A percentile compares a stretch with the other conserved stretches of the same genome.
Evolutionary conservation across 1,284 basidiomycete species (phyloP).

Genomic region (Austroboletus olivaceoglutinosus): DNA sequence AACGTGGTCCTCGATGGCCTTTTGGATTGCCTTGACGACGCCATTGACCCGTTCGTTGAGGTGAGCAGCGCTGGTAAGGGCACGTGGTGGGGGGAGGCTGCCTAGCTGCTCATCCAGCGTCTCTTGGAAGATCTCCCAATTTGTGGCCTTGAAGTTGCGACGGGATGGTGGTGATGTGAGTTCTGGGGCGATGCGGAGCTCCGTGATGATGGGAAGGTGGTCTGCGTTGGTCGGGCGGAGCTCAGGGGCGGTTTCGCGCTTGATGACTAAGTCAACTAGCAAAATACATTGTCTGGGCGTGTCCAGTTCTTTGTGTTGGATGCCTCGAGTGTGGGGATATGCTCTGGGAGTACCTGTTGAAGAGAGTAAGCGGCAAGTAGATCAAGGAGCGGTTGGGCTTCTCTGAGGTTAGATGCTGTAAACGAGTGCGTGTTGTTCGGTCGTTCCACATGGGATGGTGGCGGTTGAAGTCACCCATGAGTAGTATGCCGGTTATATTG

Average conservation of each 20-base stretch:
- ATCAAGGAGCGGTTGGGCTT: not conserved
- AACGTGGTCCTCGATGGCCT: slow-evolving; percentile 5
- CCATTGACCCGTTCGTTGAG: not conserved
- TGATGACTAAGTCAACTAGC: too few relatives aligned
- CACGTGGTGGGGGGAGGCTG: too few relatives aligned
- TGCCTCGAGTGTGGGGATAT: too few relatives aligned
- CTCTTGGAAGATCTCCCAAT: not conserved
- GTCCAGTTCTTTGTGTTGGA: too few relatives aligned
- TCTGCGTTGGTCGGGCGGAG: not conserved
- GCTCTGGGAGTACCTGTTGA: not conserved
- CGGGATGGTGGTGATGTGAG: too few relatives aligned
- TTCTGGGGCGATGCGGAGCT: not conserved
- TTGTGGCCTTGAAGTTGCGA: not conserved
- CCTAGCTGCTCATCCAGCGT: too few relatives aligned
- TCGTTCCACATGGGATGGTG: slow-evolving; percentile 51
- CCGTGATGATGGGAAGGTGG: slow-evolving; percentile 1
- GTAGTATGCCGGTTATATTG: slow-evolving; percentile 27
- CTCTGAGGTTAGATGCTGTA: not conserved
- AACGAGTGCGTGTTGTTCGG: slow-evolving; percentile 27
- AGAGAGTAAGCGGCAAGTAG: not conserved
- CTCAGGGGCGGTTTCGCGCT: too few relatives aligned
- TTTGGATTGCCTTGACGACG: not conserved
- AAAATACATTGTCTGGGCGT: too few relatives aligned
- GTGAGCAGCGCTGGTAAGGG: too few relatives aligned
- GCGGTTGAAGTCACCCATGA: slow-evolving; percentile 7